Base-by-base conservation (phyloP, 2,329 filamentous ascomycete genomes). In the Fusarium nygamai region DNA sequence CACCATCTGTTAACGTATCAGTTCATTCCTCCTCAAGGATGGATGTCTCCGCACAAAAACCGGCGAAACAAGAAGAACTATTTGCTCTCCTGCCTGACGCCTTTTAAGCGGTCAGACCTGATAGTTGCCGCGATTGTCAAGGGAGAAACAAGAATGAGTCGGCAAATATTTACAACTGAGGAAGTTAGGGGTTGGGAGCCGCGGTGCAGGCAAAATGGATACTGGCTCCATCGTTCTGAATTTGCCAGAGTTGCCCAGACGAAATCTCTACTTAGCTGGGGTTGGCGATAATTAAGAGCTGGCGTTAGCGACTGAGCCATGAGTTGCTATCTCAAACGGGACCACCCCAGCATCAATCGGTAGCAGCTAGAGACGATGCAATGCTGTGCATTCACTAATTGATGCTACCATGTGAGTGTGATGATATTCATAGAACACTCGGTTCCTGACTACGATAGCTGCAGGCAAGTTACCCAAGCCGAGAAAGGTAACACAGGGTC, bases 91-190 rank as follows among this genome's bases (percentile, higher is more conserved):
- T 46, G 51, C 61, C 67, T 63, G 71, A 68, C 69, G 43, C 53
- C 53, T 46, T 61, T 43, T 48, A 60, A 59, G 77, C 78, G 78
- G 78, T 79, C 78, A 79, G 77, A 76, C 78, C 77, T 71, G 66
- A 79, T 68, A 69, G 44, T 47, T 57, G 67, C 64, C 59, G 48
- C 58, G 59, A 71, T 74, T 67, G 66, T 76, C 75, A 74, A 72
- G 64, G 53, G 56, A 56, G 46, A 59, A 58, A 46, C 54, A 63
- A 51, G 34, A 41, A 43, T 47, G 24, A 29, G 36, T n/a, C 12
- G 50, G 39, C 57, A 51, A 47, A 47, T 36, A 22, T 59, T 31
- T 29, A 27, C 44, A 29, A 20, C 17, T 61, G 54, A 46, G 34
- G 43, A 57, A 13, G 19, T 41, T 20, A 14, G 51, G 24, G 24